These are phyloP conservation scores for Incumbomyces lentus DNA, from an alignment of 2,329 filamentous ascomycete species.

Conservation along the genomic window DNA sequence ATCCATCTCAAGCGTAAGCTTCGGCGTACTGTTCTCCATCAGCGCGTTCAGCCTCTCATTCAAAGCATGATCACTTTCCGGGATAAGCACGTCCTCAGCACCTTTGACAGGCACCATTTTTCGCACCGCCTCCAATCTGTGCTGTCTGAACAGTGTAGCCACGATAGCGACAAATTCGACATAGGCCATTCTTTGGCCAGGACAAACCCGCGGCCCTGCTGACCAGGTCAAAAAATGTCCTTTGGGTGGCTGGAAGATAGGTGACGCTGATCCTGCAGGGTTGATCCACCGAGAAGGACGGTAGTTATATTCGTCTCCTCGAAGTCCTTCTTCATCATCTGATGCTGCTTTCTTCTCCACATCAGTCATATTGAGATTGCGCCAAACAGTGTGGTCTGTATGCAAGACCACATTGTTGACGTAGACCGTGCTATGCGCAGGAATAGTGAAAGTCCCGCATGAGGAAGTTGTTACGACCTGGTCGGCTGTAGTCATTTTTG, in stretches of 20 bases:
- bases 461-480: constrained; percentile 25
- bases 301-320: constrained; percentile 27
- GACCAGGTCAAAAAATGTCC: constrained; percentile 41
- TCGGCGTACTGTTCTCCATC: constrained; percentile 21
- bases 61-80: constrained; percentile 20
- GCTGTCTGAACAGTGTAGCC: constrained; percentile 28
- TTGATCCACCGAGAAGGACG: constrained; percentile 33
- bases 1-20: constrained; percentile 26
- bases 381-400: constrained; percentile 20
- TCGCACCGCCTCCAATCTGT: constrained; percentile 19
- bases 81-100: constrained; percentile 1
- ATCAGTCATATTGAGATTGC: constrained; percentile 9
- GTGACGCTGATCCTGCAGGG: background rate
- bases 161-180: constrained; percentile 45
- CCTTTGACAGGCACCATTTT: constrained; percentile 9
- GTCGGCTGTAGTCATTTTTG: constrained; percentile 23
- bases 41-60: constrained; percentile 17
- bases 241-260: constrained; percentile 26
- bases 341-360: background rate
- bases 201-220: constrained; percentile 40
- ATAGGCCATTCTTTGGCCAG: constrained; percentile 46
- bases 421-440: constrained; percentile 26
- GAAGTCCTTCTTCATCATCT: background rate
- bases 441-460: constrained; percentile 24
- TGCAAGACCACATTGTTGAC: constrained; percentile 28